Base-by-base conservation (phyloP, 306 rosid genomes). In the Styphnolobium japonicum region DNA sequence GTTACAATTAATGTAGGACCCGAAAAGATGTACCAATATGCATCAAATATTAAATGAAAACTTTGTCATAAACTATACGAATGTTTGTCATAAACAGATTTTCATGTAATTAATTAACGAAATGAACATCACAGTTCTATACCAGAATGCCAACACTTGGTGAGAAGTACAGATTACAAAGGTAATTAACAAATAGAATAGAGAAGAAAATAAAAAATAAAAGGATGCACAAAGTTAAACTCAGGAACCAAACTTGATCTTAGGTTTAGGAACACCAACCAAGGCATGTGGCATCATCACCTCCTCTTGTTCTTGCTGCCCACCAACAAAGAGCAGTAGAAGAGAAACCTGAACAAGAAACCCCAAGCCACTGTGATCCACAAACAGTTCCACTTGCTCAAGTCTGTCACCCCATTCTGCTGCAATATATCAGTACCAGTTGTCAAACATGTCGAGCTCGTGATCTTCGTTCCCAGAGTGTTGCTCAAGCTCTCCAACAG, bases 251-350 rank as follows among this genome's bases (percentile, higher is more conserved):
- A 52, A 71, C 51, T 16, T 4, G 33, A 19, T 39, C 19, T 19
- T 10, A 10, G 5, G 14, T 18, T 19, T 21, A 7, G 29, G 10
- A 52, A 16, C 15, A 52, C 12, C 31, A 22, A 46, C 2, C 10
- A 37, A 43, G 15, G n/a, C n/a, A 43, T 1, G 15, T n/a, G n/a
- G n/a, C n/a, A 68, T 25, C 45, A 19, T 57, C 80, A 95, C 40
- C 76, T 81, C 85, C 99, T 86, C 89, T 95, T 95, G 92, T 95
- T 93, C 94, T 91, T 95, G 88, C 99, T 95, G 1, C 99, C 98
- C 7, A 91, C 3, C 82, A 91, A 55, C 80, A 95, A 77, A 0
- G 88, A 51, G 21, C 93, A 63, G 88, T 95, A 93, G 40, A 95
- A 95, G n/a, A 95, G 80, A 42, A 95, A 90, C 87, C 99, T 86